phyloP scores from a whole-genome alignment of 2,329 filamentous ascomycete genomes.

The Epichloe gansuensis region DNA sequence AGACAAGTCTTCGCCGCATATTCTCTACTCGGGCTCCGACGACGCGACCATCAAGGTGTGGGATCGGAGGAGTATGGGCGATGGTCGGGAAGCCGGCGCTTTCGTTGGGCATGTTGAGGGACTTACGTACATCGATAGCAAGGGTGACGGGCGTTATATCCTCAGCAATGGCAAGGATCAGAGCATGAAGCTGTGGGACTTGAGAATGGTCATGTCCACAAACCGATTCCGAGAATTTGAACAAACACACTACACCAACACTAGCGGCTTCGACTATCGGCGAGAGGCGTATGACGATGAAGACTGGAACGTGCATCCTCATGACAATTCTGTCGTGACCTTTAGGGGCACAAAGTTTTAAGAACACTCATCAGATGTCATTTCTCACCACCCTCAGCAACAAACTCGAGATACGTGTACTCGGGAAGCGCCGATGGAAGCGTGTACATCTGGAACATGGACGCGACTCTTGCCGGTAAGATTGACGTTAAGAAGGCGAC shows the following conservation, averaged over 20 bases:
- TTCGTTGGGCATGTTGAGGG: conserved; percentile 57
- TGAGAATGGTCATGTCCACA: conserved; percentile 76
- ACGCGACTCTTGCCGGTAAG: conserved; percentile 66
- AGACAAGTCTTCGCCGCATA: conserved; percentile 77
- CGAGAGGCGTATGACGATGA: conserved; percentile 52
- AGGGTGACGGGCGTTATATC: conserved; percentile 66
- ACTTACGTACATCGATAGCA: conserved; percentile 57
- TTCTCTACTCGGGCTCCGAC: conserved; percentile 91
- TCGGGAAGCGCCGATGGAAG: conserved; percentile 81
- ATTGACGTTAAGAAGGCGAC: conserved; percentile 71
- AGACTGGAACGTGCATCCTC: conserved; percentile 48
- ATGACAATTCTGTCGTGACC: conserved; percentile 89
- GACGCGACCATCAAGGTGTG: conserved; percentile 92
- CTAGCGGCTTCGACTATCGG: conserved; percentile 62
- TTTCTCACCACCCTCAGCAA: conserved; percentile 78
- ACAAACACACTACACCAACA: conserved; percentile 38
- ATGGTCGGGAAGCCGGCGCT: conserved; percentile 57
- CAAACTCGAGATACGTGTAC: conserved; percentile 86
- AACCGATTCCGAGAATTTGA: conserved; percentile 47
- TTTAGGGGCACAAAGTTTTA: conserved; percentile 80
- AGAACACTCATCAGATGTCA: conserved; percentile 90
- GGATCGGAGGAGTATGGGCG: conserved; percentile 87
- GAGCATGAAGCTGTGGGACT: conserved; percentile 93
- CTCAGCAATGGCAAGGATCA: conserved; percentile 94
- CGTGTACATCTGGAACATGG: conserved; percentile 86